Conservation (phyloP, 345 rosid species). For the Geranium brycei region DNA sequence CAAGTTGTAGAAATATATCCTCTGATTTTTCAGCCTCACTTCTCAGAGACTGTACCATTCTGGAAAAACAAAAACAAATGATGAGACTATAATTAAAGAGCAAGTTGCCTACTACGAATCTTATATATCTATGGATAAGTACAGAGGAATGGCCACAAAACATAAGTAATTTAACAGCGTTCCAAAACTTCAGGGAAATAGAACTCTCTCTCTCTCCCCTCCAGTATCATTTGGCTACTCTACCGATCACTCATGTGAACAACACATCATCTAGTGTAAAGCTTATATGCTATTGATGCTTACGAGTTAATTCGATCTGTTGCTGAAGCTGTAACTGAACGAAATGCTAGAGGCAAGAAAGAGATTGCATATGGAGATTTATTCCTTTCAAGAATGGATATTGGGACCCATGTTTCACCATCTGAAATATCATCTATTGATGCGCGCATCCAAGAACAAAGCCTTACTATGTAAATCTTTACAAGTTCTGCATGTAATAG, state of each 20-base stretch:
- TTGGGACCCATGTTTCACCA: conserved; percentile 83
- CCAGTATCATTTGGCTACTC: conserved; percentile 1
- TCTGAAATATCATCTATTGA: conserved; percentile 58
- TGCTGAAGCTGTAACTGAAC: conserved; percentile 56
- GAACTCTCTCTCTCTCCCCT: not conserved
- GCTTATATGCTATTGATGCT: conserved; percentile 21
- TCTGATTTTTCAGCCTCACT: conserved; percentile 69
- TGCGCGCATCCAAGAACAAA: conserved; percentile 93
- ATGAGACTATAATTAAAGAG: not conserved
- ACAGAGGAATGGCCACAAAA: no score
- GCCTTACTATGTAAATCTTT: conserved; percentile 69
- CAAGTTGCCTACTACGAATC: not conserved
- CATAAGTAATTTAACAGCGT: no score
- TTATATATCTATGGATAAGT: no score
- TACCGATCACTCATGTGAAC: not conserved
- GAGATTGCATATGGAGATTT: conserved; percentile 81
- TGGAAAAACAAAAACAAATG: conserved; percentile 18
- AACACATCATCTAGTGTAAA: conserved; percentile 3
- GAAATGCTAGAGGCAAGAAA: conserved; percentile 78
- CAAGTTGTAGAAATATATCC: conserved; percentile 61
- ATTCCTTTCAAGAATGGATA: conserved; percentile 85
- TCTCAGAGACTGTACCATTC: conserved; percentile 73
- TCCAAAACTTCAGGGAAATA: no score
- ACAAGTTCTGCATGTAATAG: conserved; percentile 65
- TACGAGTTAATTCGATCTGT: conserved; percentile 84